Base-by-base conservation (phyloP, 2,329 filamentous ascomycete genomes). In the Aspergillus tubingensis region DNA sequence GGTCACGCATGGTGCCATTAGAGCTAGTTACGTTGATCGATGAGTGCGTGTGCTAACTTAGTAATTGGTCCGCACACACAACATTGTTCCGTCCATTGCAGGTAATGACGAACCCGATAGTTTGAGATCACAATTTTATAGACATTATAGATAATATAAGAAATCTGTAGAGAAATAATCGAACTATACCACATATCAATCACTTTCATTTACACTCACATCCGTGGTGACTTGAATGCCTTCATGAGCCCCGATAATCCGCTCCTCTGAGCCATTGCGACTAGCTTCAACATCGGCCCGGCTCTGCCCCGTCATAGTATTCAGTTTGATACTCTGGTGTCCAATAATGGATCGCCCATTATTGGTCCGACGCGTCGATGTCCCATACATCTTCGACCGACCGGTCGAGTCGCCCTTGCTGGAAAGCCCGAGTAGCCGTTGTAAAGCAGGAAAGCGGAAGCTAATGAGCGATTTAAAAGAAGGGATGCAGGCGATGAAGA, bases 401-500 rank as follows among this genome's bases (percentile, higher is more conserved):
- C 53, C 53, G 10, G 39, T 44, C 10, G 53, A 55, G 25, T 55
- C 53, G 10, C 53, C 41, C 39, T 55, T 47, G 53, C 41, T 55
- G 53, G 39, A 44, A n/a, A 55, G n/a, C 1, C 53, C 53, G 10
- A 55, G 39, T 17, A 55, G 53, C 10, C 53, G 53, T 39, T 55
- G 39, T n/a, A 55, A 41, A 13, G n/a, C 39, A 15, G 53, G 53
- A 41, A 55, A 55, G 2, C 27, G 53, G 53, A 47, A 55, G 39
- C 23, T 47, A 27, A 55, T 47, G 8, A 55, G 43, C 8, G 23
- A 21, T 10, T 62, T 60, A 52, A 62, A 62, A 4, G 57, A 59
- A 3, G 64, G 64, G 25, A 65, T 54, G 52, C 62, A 62, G 7
- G 64, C 62, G n/a, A 64, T 62, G 41, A 65, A 59, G 17, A 64